phyloP scores from a whole-genome alignment of 1,284 basidiomycete species.

The Irpex sp. region DNA sequence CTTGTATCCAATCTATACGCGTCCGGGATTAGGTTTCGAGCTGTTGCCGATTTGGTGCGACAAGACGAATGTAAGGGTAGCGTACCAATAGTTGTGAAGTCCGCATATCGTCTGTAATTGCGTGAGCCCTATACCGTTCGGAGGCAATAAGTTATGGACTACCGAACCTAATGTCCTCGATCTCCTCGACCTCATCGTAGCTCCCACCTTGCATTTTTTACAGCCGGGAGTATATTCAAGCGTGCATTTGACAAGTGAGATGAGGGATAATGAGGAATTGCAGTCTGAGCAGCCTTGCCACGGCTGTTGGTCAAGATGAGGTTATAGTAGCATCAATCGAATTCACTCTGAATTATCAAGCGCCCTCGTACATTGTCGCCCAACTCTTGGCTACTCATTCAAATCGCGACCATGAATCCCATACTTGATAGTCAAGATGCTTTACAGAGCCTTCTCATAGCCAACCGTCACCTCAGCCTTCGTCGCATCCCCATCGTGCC shows the following conservation, averaged over 20 bases:
- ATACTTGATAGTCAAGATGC: background rate
- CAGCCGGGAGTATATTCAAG: slow-evolving; percentile 2
- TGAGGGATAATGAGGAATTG: background rate
- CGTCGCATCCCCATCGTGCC: background rate
- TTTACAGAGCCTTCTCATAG: background rate
- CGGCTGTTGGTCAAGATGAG: background rate
- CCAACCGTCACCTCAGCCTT: background rate
- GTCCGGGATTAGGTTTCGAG: slow-evolving; percentile 14
- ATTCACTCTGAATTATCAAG: background rate
- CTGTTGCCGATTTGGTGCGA: background rate
- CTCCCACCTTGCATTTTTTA: slow-evolving; percentile 16
- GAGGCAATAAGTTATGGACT: background rate
- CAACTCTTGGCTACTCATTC: too few relatives aligned
- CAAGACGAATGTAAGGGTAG: slow-evolving; percentile 5
- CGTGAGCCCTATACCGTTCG: background rate
- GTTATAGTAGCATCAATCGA: background rate
- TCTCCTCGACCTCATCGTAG: slow-evolving; percentile 20
- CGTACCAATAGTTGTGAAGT: slow-evolving; percentile 80
- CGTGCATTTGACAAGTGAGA: slow-evolving; percentile 2
- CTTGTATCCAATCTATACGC: slow-evolving; percentile 88
- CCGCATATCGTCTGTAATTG: slow-evolving; percentile 65
- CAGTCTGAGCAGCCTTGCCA: background rate
- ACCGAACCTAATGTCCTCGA: slow-evolving; percentile 30
- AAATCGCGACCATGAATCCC: too few relatives aligned
- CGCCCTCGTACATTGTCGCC: too few relatives aligned